phyloP scores from a whole-genome alignment of 2,329 filamentous ascomycete genomes.

The Botrytis tulipae region DNA sequence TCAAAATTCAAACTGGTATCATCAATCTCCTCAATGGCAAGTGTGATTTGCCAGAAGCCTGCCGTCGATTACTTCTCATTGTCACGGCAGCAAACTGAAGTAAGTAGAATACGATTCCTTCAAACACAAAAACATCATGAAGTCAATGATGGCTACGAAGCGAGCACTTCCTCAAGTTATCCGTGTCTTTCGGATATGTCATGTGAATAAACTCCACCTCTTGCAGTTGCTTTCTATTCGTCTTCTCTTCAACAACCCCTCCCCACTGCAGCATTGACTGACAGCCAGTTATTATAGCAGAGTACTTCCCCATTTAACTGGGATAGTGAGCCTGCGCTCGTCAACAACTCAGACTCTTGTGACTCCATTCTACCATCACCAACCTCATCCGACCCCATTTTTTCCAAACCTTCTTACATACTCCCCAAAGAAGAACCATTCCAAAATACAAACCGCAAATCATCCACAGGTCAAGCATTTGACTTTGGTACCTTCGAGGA shows the following conservation, averaged over 20 bases:
- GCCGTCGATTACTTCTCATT: constrained; percentile 29
- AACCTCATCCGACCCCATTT: constrained; percentile 28
- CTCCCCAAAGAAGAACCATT: constrained; percentile 27
- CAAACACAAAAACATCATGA: not conserved
- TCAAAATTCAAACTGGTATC: not conserved
- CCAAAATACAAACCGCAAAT: constrained; percentile 24
- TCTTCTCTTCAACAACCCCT: not conserved
- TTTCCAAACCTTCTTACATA: constrained; percentile 25
- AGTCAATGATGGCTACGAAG: not conserved
- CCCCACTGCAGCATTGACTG: constrained; percentile 3
- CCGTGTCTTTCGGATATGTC: not conserved
- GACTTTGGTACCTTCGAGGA: constrained; percentile 36
- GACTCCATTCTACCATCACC: constrained; percentile 35
- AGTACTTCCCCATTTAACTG: constrained; percentile 27
- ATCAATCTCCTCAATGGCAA: constrained; percentile 24
- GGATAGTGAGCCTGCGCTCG: constrained; percentile 29
- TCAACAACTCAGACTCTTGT: constrained; percentile 32
- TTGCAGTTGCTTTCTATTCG: not conserved
- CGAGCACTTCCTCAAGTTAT: not conserved
- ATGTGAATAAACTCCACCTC: constrained; percentile 9
- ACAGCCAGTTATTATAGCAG: not conserved
- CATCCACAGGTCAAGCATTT: constrained; percentile 28
- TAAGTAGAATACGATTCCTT: constrained; percentile 21
- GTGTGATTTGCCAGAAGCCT: constrained; percentile 24
- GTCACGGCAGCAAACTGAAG: constrained; percentile 26